Base-by-base conservation (phyloP, 2,329 filamentous ascomycete species). In the Diaporthe sp. region DNA sequence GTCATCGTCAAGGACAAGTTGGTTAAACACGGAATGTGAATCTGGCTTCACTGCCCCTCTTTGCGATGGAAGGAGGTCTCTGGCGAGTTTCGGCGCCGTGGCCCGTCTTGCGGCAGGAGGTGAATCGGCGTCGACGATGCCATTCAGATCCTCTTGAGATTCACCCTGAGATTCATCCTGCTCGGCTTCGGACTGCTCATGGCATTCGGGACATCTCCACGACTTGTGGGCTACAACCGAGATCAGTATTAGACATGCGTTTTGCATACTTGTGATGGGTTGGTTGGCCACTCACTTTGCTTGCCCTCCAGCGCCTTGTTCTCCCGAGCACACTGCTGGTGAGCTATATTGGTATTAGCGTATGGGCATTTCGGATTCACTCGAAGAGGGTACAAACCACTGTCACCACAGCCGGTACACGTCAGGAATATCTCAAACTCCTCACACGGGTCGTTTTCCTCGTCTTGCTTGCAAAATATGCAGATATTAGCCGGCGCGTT, bases 311-410 rank as follows among this genome's bases (percentile, higher is more conserved):
- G 85, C 77, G 90, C 90, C 74, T 90, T 90, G 81, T 91, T 90
- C 81, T 93, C 90, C 81, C 93, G 92, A 74, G 95, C 96, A 85
- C 96, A 98, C 89, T 97, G 93, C 82, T 93, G 92, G 86, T 98
- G 96, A 80, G 95, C 96, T 98, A 86, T 81, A 86, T 81, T 84
- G 77, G 73, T 77, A 81, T 89, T 79, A 88, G 85, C 78, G 70
- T 30, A 32, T 1, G 12, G 35, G 22, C 4, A 15, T 10, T 42
- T 30, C 19, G 22, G 10, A 8, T 10, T 32, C 4, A 32, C 22
- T 6, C 2, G 13, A 53, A 73, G 32, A 72, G 61, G 53, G 63
- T 71, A 90, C 94, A 84, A 87, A 97, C 95, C 92, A 83, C 95
- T 94, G 81, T 96, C 94, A 77, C 92, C 92, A 83, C 96, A 98